Evolutionary conservation across 441 rosid genomes (phyloP), one percentile per base, ranked within the genome.

Genomic region (Mallotus japonicus): DNA sequence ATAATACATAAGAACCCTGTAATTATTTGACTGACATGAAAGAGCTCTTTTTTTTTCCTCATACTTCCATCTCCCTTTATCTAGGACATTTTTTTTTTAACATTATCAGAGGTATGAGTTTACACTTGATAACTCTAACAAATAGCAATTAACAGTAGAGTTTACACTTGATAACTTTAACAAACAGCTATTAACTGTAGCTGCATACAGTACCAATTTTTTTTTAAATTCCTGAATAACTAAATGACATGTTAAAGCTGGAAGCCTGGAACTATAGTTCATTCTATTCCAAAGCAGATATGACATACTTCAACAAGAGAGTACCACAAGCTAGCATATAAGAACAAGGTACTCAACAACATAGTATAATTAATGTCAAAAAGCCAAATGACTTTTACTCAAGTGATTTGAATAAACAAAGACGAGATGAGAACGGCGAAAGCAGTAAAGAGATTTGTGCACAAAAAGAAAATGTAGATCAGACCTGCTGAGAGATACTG

Each of bases 401-500:
- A 72, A 17, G 55, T 46, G 19, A 13, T 17, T 47, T n/a, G 15
- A 16, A n/a, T 16, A 4, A 17, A 32, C 47, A 49, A n/a, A 8
- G 22, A 56, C 3, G 7, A 59, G 19, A 2, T n/a, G 32, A 20
- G 60, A 20, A 61, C 14, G 71, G 46, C 44, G 34, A 66, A 32
- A 16, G 49, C 7, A 37, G 67, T 37, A 14, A 11, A n/a, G 19
- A 12, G 69, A 32, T 8, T 5, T 17, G 7, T 54, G 58, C 3
- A 42, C 53, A 46, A 67, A 42, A 51, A 72, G 72, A 69, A 71
- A 62, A 64, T 47, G 62, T 46, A 70, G 46, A 75, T 15, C 49
- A 66, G 47, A 96, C 99, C 99, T 92, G 93, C 85, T 88, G 74
- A 96, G 92, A 70, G 99, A 96, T 72, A 96, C 99, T 49, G 99